Conservation (phyloP, 345 rosid species). For the Cardiospermum halicacabum region DNA sequence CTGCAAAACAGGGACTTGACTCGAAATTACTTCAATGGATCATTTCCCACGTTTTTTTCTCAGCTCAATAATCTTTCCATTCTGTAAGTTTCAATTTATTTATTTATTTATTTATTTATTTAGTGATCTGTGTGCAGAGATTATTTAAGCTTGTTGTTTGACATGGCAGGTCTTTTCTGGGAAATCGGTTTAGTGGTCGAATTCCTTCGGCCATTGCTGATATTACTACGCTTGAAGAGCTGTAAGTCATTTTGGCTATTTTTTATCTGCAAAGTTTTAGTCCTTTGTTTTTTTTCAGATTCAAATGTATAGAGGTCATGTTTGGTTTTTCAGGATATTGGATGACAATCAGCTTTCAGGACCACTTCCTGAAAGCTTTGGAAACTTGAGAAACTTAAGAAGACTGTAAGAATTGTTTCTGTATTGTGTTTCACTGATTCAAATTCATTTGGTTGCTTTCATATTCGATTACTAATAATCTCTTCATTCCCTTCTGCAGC, state of each 20-base stretch:
- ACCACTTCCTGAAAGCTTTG: constrained; percentile 52
- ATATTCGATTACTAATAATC: neutral
- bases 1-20: constrained; percentile 67
- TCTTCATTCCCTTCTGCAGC: constrained; percentile 25
- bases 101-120: neutral
- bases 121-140: too few relatives aligned
- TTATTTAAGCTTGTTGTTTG: too few relatives aligned
- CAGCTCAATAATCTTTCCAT: constrained; percentile 38
- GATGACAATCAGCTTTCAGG: constrained; percentile 65
- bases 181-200: constrained; percentile 62
- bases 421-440: neutral
- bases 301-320: neutral
- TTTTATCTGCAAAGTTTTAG: neutral
- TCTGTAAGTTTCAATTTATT: constrained; percentile 38
- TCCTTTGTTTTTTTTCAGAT: too few relatives aligned
- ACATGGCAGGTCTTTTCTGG: constrained; percentile 43
- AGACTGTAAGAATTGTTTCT: constrained; percentile 50
- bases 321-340: constrained; percentile 41
- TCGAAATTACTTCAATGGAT: constrained; percentile 67
- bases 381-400: constrained; percentile 45
- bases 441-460: neutral
- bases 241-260: constrained; percentile 62
- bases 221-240: constrained; percentile 40
- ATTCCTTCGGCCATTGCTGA: constrained; percentile 57
- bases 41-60: constrained; percentile 55